phyloP scores from a whole-genome alignment of 2,329 filamentous ascomycete genomes.

The Fusarium nelsonii region DNA sequence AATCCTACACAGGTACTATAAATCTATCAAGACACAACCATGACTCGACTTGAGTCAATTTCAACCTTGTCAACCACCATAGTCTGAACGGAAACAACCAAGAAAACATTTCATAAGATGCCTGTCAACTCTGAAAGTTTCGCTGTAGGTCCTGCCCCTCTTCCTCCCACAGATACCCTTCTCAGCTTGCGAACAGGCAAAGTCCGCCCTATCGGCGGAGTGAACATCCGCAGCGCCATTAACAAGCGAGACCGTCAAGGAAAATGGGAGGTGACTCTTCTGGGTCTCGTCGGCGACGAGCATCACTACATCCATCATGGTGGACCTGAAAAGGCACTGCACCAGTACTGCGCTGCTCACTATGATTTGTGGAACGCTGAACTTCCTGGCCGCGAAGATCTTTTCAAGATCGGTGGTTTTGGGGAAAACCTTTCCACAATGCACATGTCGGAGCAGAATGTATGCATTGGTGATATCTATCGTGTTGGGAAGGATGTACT shows the following conservation, averaged over 20 bases:
- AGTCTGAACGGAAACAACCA: neutral
- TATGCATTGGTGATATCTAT: slow-evolving; percentile 38
- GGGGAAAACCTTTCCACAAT: slow-evolving; percentile 35
- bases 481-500: slow-evolving; percentile 24
- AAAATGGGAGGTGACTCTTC: slow-evolving; percentile 15
- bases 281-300: slow-evolving; percentile 36
- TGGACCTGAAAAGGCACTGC: slow-evolving; percentile 32
- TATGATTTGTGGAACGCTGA: slow-evolving; percentile 36
- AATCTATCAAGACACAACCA: neutral
- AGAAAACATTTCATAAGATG: neutral
- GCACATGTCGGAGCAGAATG: slow-evolving; percentile 32
- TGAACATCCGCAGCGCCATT: slow-evolving; percentile 37
- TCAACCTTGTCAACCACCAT: neutral
- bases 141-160: slow-evolving; percentile 28
- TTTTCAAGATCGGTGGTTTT: slow-evolving; percentile 35
- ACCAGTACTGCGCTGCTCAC: slow-evolving; percentile 35
- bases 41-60: neutral
- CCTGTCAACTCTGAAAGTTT: neutral
- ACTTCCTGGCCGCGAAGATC: slow-evolving; percentile 18
- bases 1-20: neutral
- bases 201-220: slow-evolving; percentile 27
- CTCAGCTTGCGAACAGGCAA: slow-evolving; percentile 38
- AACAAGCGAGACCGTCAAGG: slow-evolving; percentile 34
- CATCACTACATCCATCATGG: slow-evolving; percentile 34
- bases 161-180: slow-evolving; percentile 29